A percentile compares a stretch with the other conserved stretches of the same genome.
Evolutionary conservation across 495 filamentous ascomycete species (phyloP).

Genomic region (Aspergillus incahuasiensis): DNA sequence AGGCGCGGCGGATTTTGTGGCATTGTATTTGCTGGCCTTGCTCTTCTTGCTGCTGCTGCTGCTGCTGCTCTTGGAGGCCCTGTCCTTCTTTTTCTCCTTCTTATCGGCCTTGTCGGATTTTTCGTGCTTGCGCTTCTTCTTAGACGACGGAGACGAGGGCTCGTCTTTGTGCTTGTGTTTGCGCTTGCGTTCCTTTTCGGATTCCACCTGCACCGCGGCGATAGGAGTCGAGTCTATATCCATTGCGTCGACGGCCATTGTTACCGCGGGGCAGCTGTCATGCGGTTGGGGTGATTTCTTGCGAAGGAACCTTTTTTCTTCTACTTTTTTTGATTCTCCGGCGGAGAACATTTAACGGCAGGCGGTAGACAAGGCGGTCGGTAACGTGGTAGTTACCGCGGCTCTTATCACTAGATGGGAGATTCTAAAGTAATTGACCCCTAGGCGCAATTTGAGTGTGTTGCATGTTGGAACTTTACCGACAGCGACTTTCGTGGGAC

Average conservation of each 20-base stretch:
- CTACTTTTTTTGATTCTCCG: constrained; percentile 20
- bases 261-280: constrained; percentile 25
- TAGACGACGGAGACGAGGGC: constrained; percentile 25
- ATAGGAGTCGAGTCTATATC: constrained; percentile 32
- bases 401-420: background rate
- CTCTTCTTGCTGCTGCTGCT: constrained; percentile 10
- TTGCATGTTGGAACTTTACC: background rate
- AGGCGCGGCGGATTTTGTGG: background rate
- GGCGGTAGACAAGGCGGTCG: constrained; percentile 36
- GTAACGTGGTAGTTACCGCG: background rate
- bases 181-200: constrained; percentile 54
- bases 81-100: constrained; percentile 28
- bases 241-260: constrained; percentile 43
- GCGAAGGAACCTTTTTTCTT: constrained; percentile 29
- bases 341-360: constrained; percentile 17
- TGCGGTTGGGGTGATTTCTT: constrained; percentile 12
- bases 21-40: constrained; percentile 12
- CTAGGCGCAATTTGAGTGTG: no score
- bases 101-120: constrained; percentile 11
- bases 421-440: background rate
- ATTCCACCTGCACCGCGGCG: constrained; percentile 15
- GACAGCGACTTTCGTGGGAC: constrained; percentile 10
- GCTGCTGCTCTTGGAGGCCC: constrained; percentile 19
- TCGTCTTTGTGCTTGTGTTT: constrained; percentile 38
- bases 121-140: constrained; percentile 49